Evolutionary conservation across 2,329 filamentous ascomycete species (phyloP), one percentile per base, ranked within the genome.

Genomic region (Colletotrichum endophyticum): DNA sequence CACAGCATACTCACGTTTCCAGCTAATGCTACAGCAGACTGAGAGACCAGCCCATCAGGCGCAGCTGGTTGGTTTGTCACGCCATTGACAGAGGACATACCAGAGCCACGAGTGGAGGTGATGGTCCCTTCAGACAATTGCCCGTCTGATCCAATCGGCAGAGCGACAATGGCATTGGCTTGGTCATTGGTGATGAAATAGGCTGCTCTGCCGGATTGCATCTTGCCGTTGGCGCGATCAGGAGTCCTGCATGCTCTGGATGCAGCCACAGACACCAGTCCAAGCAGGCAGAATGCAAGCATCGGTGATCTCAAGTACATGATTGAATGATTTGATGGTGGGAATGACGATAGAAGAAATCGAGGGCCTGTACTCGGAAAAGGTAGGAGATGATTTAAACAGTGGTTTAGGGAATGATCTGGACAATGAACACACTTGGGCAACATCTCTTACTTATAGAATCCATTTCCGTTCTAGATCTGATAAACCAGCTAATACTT

Each of bases 161-260:
- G 70, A 0, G 90, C 87, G 2, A 91, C 84, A 3, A 92, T 85
- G 0, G 85, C 81, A 70, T 92, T 91, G 12, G 79, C 77, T 0
- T 86, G 78, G 4, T 89, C 85, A 78, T 93, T 93, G 44, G 88
- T 91, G 53, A 91, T 82, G 70, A 92, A 82, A 81, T 93, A 93
- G 22, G 92, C 80, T 0, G 90, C 90, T 32, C 36, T 75, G 6
- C 72, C 61, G 5, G 61, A 12, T 6, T 25, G 28, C 16, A 32
- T 7, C 16, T 13, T 15, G 11, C 44, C n/a, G 12, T 15, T 3
- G 27, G 2, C 13, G 22, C 9, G 32, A 49, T 34, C 15, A 8
- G 61, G 32, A 22, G 1, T 27, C 28, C 11, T n/a, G 28, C 28
- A 62, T 34, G 59, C 36, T 53, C 59, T 30, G 9, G 59, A 27